These are phyloP conservation scores for Melocanna baccifera DNA, from an alignment of 176 grass and related monocot genomes.

Conservation along the genomic window DNA sequence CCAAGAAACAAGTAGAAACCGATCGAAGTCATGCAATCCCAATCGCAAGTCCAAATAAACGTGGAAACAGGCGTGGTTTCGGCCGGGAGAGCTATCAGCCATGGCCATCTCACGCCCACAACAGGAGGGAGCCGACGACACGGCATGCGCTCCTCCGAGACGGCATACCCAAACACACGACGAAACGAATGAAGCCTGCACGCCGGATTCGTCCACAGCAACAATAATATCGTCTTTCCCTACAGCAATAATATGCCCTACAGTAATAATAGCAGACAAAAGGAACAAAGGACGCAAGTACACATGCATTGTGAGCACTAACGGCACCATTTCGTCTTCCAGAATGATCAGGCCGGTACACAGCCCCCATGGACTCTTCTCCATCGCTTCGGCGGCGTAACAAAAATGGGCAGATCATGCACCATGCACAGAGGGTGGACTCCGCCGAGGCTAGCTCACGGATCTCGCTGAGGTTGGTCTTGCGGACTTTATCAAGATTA, in stretches of 20 bases:
- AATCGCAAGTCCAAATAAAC: not conserved
- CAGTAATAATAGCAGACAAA: constrained; percentile 8
- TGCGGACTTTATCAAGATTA: too few species aligned
- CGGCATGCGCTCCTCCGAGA: constrained; percentile 10
- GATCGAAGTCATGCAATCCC: not conserved
- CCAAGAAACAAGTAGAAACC: not conserved
- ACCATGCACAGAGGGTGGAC: too few species aligned
- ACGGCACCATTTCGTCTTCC: constrained; percentile 13
- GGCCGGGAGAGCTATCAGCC: not conserved
- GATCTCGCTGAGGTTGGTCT: too few species aligned
- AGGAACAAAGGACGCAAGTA: constrained; percentile 2
- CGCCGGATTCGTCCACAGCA: not conserved
- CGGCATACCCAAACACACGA: constrained; percentile 6
- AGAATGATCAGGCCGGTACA: not conserved
- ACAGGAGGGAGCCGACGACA: constrained; percentile 2
- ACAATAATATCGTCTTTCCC: not conserved
- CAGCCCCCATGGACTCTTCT: not conserved
- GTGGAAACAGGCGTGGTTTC: constrained; percentile 5
- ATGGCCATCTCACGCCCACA: not conserved
- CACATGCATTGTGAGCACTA: not conserved
- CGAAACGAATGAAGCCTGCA: not conserved
- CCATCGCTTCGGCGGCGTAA: too few species aligned
- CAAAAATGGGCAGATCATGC: too few species aligned
- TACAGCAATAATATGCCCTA: constrained; percentile 1
- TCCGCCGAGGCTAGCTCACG: too few species aligned